Base-by-base conservation (phyloP, 345 rosid genomes). In the Citropsis articulata region DNA sequence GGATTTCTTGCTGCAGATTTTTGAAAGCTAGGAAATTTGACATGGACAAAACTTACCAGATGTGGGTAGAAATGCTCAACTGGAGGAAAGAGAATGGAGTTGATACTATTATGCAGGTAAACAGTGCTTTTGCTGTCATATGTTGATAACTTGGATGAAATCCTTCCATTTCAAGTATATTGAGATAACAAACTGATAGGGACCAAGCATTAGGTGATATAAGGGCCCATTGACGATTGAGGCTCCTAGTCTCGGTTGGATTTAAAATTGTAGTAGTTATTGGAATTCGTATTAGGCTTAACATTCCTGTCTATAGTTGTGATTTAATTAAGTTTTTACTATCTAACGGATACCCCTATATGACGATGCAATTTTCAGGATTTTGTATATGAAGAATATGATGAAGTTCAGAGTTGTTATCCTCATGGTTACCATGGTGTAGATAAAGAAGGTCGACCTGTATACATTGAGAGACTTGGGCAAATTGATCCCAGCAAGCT, bases 391-490 rank as follows among this genome's bases (percentile, higher is more conserved):
- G 88, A 91, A 73, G 99, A 95, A 74, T 89, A 82, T 40, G 92
- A 91, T 87, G 84, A 89, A 88, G 97, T 95, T 66, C 94, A 88
- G 82, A 84, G 80, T 0, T 89, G 86, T 81, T 95, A 95, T 83
- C 99, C 99, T 74, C 98, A 93, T 81, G 99, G 98, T 79, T 95
- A 92, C 81, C 99, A 95, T 87, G 99, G 99, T 72, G 89, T 92
- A 74, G 99, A 95, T 71, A 92, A 89, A 91, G 92, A 81, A 42
- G 98, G 99, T 2, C 84, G 90, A 25, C 99, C 99, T 80, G 86
- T 93, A 59, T 95, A 95, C 77, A 89, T 95, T 50, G 98, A 95
- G 85, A 90, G 93, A 73, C 87, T 91, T 30, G 98, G 98, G 69
- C 88, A 88, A 88, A 81, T 90, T 75, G 97, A 91, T 62, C 95